Percentiles rank a stretch among this genome's conserved stretches.
Conservation (phyloP, 805 yeast genomes). For the Blastobotrys robertii region DNA sequence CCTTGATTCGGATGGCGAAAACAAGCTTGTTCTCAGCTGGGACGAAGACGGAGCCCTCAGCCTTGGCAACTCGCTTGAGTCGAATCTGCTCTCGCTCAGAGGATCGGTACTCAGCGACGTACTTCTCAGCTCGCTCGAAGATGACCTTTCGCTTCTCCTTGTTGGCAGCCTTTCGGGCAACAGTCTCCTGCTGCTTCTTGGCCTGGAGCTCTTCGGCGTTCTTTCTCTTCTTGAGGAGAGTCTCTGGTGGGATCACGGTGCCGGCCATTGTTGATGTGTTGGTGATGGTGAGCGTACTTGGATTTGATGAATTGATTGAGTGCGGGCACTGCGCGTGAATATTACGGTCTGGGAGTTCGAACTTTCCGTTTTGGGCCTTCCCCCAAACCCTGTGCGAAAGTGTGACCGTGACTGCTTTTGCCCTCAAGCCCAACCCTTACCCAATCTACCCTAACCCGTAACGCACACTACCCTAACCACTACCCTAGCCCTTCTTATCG, state of each 20-base stretch:
- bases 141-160: conserved; percentile 38
- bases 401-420: no score
- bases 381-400: no score
- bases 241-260: conserved; percentile 39
- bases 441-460: no score
- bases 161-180: conserved; percentile 27
- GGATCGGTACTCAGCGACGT: conserved; percentile 88
- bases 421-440: no score
- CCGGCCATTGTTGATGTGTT: conserved; percentile 14
- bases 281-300: background rate
- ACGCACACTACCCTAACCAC: no score
- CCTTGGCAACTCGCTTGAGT: conserved; percentile 91
- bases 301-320: background rate
- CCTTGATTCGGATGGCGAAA: conserved; percentile 97
- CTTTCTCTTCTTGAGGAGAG: conserved; percentile 51
- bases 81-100: conserved; percentile 75
- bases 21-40: conserved; percentile 89
- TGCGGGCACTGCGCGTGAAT: conserved; percentile 2
- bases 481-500: no score
- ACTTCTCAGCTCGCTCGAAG: conserved; percentile 93
- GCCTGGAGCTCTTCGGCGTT: conserved; percentile 47
- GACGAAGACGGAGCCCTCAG: conserved; percentile 86
- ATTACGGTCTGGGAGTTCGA: background rate
- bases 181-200: conserved; percentile 42
- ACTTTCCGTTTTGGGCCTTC: background rate